These are phyloP conservation scores for Gilbertella persicaria DNA, from an alignment of 371 early-diverging fungal genomes.

Conservation along the genomic window DNA sequence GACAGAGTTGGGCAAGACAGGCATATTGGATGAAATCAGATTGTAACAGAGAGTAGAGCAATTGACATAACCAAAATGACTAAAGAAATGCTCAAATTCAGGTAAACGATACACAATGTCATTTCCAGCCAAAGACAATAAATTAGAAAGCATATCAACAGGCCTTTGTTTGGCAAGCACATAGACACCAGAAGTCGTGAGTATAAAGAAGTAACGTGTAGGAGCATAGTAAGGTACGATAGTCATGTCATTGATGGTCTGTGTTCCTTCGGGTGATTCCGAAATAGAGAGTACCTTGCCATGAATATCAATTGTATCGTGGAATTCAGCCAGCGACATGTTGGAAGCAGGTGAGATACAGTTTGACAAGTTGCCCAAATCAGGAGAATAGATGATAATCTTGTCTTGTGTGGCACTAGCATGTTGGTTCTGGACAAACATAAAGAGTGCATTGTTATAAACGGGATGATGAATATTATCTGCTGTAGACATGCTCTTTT, in stretches of 20 bases:
- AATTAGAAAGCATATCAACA: constrained; percentile 68
- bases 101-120: constrained; percentile 29
- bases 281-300: constrained; percentile 82
- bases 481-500: constrained; percentile 18
- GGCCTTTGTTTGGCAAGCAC: constrained; percentile 76
- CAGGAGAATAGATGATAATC: constrained; percentile 61
- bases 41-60: constrained; percentile 14
- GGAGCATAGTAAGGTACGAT: constrained; percentile 53
- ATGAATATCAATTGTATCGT: constrained; percentile 41
- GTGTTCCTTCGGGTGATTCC: constrained; percentile 38
- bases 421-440: constrained; percentile 51
- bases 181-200: constrained; percentile 76
- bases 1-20: background rate
- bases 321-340: constrained; percentile 23
- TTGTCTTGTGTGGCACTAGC: constrained; percentile 64
- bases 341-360: constrained; percentile 4
- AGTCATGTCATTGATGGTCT: constrained; percentile 67
- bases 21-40: constrained; percentile 4
- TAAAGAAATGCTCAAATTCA: constrained; percentile 58
- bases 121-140: constrained; percentile 28
- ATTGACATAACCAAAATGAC: constrained; percentile 45
- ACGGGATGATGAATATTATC: constrained; percentile 61
- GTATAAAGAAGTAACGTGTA: constrained; percentile 67
- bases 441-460: constrained; percentile 62
- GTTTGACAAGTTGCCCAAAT: constrained; percentile 56